A percentile compares a stretch with the other conserved stretches of the same genome.
These are phyloP conservation scores for Anthracocystis walkeri DNA, from an alignment of 1,284 basidiomycete species.

Conservation along the genomic window DNA sequence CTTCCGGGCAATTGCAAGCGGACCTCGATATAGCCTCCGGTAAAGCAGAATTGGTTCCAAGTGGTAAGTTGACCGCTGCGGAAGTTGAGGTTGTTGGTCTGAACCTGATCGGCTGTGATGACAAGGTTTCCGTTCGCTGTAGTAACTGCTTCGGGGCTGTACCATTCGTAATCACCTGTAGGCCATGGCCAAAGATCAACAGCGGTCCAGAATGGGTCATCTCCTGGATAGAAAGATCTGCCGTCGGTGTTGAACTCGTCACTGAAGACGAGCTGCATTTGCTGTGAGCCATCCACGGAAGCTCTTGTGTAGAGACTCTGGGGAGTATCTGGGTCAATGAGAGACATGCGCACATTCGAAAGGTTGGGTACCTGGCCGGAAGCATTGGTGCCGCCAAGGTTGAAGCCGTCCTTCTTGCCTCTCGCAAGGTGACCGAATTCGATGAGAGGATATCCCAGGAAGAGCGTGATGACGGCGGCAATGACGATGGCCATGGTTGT, in stretches of 20 bases:
- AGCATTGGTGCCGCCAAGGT: conserved; percentile 59
- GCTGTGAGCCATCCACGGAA: conserved; percentile 72
- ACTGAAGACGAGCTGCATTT: conserved; percentile 68
- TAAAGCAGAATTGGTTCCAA: conserved; percentile 95
- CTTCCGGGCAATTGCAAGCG: conserved; percentile 83
- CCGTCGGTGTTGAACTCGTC: conserved; percentile 69
- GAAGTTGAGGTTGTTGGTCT: conserved; percentile 76
- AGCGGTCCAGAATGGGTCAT: conserved; percentile 80
- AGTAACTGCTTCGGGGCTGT: conserved; percentile 83
- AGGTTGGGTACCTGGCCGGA: conserved; percentile 58
- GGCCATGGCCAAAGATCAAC: conserved; percentile 79
- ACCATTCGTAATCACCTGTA: conserved; percentile 69
- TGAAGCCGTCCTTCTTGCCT: conserved; percentile 42
- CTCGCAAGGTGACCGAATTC: conserved; percentile 14
- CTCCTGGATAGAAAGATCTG: conserved; percentile 74
- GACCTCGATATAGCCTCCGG: conserved; percentile 86
- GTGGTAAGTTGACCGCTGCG: conserved; percentile 74
- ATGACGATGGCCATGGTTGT: conserved; percentile 70
- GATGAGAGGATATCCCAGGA: conserved; percentile 83
- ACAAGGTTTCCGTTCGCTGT: conserved; percentile 83
- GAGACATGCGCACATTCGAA: conserved; percentile 29
- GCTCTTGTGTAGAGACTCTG: conserved; percentile 32
- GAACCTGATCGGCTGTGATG: conserved; percentile 74
- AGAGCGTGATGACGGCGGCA: conserved; percentile 74
- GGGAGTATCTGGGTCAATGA: conserved; percentile 71